Base-by-base conservation (phyloP, 768 basidiomycete genomes). In the Leccinum rimulosum region DNA sequence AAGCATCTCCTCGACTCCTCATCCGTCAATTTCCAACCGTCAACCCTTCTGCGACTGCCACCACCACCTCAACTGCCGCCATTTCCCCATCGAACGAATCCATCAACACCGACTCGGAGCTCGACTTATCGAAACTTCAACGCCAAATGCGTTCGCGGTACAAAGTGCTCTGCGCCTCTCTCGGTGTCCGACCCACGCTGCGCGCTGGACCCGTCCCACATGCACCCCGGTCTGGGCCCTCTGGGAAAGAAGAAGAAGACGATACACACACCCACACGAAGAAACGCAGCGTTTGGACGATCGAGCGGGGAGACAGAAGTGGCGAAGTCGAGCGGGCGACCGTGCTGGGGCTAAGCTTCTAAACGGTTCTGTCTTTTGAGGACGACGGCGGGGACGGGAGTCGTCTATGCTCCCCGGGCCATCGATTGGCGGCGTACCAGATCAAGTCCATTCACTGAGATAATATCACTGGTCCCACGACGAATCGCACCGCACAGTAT, bases 121-220 rank as follows among this genome's bases (percentile, higher is more conserved):
- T 88, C 15, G 94, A 97, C 71, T 82, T 96, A 49, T 74, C 86
- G 9, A 84, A 84, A 56, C 82, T 95, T 28, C 85, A 96, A 62
- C 83, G 87, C 28, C 86, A 91, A 61, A 95, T 98, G 59, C 84
- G 93, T 45, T 91, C 94, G 1, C 82, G 90, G 62, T 97, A 98
- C 74, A 89, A 88, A 67, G 82, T 85, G 0, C 83, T 95, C 40
- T 99, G 95, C 65, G 85, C 94, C 0, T 83, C 84, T 0, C 78
- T 98, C 22, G 91, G 91, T 33, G 82, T 93, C 9, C 70, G 80
- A 28, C 84, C 86, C 12, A 75, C 76, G 2, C 45, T 80, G 14
- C 69, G 74, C 4, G 70, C 74, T 15, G 63, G 65, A 1, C 25
- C 8, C 50, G 59, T 15, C 0, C 36, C 45, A 45, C 43, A 4